phyloP scores from a whole-genome alignment of 148 eudicot species.

The Talinum fruticosum region DNA sequence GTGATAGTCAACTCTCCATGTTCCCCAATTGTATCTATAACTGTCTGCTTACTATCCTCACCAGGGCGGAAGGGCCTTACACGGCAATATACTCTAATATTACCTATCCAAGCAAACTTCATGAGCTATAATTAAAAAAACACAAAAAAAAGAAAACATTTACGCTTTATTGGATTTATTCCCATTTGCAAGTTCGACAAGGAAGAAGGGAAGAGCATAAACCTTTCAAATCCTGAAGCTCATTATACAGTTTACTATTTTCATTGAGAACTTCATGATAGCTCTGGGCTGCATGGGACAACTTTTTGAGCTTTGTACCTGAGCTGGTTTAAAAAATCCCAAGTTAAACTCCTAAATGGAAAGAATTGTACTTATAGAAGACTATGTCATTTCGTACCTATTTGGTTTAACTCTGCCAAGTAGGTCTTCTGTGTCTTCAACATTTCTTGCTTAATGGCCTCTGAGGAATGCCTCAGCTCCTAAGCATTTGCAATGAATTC shows the following conservation, averaged over 20 bases:
- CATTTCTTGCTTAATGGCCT: conserved; percentile 66
- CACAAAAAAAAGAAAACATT: neutral
- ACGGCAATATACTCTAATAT: conserved; percentile 91
- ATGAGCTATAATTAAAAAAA: conserved; percentile 15
- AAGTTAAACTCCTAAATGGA: conserved; percentile 2
- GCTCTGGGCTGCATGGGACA: conserved; percentile 61
- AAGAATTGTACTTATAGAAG: neutral
- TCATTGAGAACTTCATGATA: conserved; percentile 66
- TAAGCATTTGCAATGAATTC: conserved; percentile 32
- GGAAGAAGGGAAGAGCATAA: conserved; percentile 2
- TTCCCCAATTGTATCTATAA: conserved; percentile 64
- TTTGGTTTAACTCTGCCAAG: conserved; percentile 48
- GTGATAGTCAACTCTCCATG: conserved; percentile 62
- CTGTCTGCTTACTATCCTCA: conserved; percentile 52
- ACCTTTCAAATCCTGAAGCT: conserved; percentile 97
- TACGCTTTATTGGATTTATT: neutral
- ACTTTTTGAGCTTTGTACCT: conserved; percentile 57
- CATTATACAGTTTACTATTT: conserved; percentile 81
- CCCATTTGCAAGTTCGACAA: neutral
- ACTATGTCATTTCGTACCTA: conserved; percentile 50
- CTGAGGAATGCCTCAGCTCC: conserved; percentile 78
- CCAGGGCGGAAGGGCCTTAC: conserved; percentile 72
- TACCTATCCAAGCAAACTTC: conserved; percentile 52
- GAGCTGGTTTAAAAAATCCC: conserved; percentile 10
- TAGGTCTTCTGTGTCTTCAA: conserved; percentile 58